Base-by-base conservation (phyloP, 352 stramenopile genomes). In the Pythium rishiriense region DNA sequence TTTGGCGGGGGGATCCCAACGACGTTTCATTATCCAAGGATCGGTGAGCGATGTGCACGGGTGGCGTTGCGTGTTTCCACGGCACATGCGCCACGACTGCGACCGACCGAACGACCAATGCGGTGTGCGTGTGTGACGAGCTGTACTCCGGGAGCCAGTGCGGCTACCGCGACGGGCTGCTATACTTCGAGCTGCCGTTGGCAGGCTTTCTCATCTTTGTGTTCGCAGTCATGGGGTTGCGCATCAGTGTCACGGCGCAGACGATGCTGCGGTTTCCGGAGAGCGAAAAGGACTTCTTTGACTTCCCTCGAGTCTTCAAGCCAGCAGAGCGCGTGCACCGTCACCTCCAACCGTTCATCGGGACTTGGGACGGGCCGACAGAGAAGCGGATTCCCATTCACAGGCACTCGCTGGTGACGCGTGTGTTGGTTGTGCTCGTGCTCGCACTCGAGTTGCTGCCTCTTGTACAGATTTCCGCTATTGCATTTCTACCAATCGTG, bases 161-260 rank as follows among this genome's bases (percentile, higher is more conserved):
- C 56, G 65, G 70, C 31, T 69, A 73, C 35, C 70, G 82, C 42
- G 60, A 17, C 9, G 67, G 73, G 22, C 65, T 87, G 47, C 31
- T 74, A 33, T 81, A 78, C 62, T 78, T 82, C 61, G 82, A 90
- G 67, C 46, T 87, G 29, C 74, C 76, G 49, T 53, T 91, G n/a
- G 69, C 78, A 6, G 62, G 49, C 21, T 53, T 61, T 12, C n/a
- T 79, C 15, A 50, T 89, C 12, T 64, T 87, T 19, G 46, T 72
- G 26, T 58, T 84, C n/a, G 22, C 76, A 1, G 21, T 75, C 8
- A 41, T 87, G 45, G 71, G 75, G 0, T 46, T 78, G 10, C 50
- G 77, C 17, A 28, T 85, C 15, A 72, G 60, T 19, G 53, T 37
- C 12, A 73, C 67, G 25, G 66, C 61, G 4, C 47, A 58, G 11